A percentile compares a stretch with the other conserved stretches of the same genome.
Conservation (phyloP, 1,284 basidiomycete genomes). For the Apiotrichum laibachii region DNA sequence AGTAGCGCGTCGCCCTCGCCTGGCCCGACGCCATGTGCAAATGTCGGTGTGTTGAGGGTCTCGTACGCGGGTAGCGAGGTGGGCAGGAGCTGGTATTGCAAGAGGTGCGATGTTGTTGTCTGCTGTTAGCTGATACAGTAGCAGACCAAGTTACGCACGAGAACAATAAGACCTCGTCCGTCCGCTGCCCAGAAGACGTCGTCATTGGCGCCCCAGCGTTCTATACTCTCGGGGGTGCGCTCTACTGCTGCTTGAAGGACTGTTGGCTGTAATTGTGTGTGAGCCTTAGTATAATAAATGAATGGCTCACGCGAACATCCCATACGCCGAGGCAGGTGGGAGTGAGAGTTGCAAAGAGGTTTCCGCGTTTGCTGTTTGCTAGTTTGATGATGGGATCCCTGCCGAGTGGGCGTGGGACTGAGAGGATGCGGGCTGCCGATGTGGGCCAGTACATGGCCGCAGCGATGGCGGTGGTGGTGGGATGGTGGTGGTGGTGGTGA, state of each 20-base stretch:
- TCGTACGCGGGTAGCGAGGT: slow-evolving; percentile 54
- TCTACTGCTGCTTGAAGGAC: slow-evolving; percentile 70
- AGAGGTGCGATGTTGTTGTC: slow-evolving; percentile 75
- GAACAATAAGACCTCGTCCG: slow-evolving; percentile 69
- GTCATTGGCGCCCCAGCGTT: slow-evolving; percentile 73
- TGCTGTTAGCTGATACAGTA: slow-evolving; percentile 43
- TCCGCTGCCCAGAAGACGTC: slow-evolving; percentile 75
- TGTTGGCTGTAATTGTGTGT: slow-evolving; percentile 61
- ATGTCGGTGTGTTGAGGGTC: slow-evolving; percentile 48
- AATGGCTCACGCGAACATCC: slow-evolving; percentile 71
- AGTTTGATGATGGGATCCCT: slow-evolving; percentile 61
- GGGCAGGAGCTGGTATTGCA: slow-evolving; percentile 68
- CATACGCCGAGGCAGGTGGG: slow-evolving; percentile 68
- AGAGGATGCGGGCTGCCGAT: slow-evolving; percentile 33
- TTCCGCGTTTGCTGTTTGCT: slow-evolving; percentile 66
- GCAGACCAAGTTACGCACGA: slow-evolving; percentile 53
- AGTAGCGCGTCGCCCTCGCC: slow-evolving; percentile 81
- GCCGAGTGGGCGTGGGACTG: slow-evolving; percentile 28
- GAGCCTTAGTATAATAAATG: slow-evolving; percentile 4
- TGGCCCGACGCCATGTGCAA: slow-evolving; percentile 66
- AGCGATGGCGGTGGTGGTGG: neutral
- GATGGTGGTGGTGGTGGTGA: neutral
- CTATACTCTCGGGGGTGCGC: slow-evolving; percentile 70
- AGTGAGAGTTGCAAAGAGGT: slow-evolving; percentile 73
- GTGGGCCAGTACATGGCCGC: slow-evolving; percentile 50